Evolutionary conservation across 805 yeast species (phyloP).

Genomic region (Suhomyces sp.): DNA sequence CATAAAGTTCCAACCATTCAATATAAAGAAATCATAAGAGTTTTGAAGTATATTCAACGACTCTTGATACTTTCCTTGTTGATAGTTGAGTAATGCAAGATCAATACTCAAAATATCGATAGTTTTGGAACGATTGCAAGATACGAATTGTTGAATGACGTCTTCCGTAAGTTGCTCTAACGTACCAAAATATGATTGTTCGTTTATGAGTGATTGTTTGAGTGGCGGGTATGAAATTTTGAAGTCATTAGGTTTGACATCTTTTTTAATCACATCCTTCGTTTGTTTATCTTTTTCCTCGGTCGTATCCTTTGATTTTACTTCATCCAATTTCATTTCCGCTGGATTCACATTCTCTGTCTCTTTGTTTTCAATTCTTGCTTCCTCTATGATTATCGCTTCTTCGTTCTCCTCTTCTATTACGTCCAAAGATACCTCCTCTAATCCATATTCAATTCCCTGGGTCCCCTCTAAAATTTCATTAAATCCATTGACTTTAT

Average conservation of each 20-base stretch:
- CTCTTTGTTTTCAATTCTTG: neutral
- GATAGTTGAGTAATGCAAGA: conserved; percentile 68
- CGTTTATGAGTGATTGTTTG: conserved; percentile 12
- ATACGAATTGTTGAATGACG: conserved; percentile 52
- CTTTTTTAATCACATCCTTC: too few relatives aligned
- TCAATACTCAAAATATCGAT: conserved; percentile 77
- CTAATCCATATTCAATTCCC: neutral
- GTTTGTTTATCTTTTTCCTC: too few relatives aligned
- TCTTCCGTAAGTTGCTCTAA: conserved; percentile 57
- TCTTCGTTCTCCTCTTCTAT: conserved; percentile 2
- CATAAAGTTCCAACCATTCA: conserved; percentile 73
- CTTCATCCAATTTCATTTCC: too few relatives aligned
- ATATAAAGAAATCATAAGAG: conserved; percentile 65
- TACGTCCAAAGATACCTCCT: conserved; percentile 15
- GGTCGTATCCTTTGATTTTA: too few relatives aligned
- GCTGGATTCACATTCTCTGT: too few relatives aligned
- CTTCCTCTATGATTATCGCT: too few relatives aligned
- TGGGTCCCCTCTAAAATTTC: conserved; percentile 21
- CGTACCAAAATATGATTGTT: conserved; percentile 19
- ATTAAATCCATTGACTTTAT: conserved; percentile 17
- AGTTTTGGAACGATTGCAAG: conserved; percentile 56
- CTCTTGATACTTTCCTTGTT: conserved; percentile 52
- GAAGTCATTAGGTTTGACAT: too few relatives aligned
- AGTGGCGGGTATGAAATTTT: conserved; percentile 15
- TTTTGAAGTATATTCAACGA: conserved; percentile 65